Evolutionary conservation across 2,329 filamentous ascomycete species (phyloP), one percentile per base, ranked within the genome.

Genomic region (Aureobasidium vineae): DNA sequence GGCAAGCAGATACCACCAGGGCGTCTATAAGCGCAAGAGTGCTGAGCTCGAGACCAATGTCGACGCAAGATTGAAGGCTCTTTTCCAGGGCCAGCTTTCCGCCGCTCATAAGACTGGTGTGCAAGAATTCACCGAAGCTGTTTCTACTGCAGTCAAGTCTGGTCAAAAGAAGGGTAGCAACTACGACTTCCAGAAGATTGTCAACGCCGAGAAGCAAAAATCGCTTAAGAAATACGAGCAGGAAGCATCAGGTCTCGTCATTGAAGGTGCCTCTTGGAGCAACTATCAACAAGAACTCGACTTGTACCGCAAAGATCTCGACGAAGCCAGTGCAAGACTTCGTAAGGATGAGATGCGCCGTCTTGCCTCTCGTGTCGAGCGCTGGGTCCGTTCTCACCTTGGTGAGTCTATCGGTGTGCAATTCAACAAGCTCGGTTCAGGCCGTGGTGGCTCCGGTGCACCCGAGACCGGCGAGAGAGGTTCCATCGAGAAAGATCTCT

Each of bases 171-270:
- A 92, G 65, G 93, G 93, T 26, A 90, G 88, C 8, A 85, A 86
- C 63, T 98, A 99, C 74, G 95, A 99, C 75, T 99, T 99, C 77
- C 92, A 93, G 26, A 90, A 96, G 71, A 97, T 98, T 72, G 95
- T 99, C 6, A 86, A 87, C 45, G 84, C 86, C 66, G 90, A 97
- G 76, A 96, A 95, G 80, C 85, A 85, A 72, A 87, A 87, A 75
- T 88, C 92, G 0, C 76, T 97, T 41, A 84, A 87, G 19, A 85
- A 85, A 52, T 99, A 96, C 75, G 87, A 90, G 74, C 82, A 84
- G 23, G 90, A 95, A 73, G 92, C 90, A 1, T 84, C 88, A 72
- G 86, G 87, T 57, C 85, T 94, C 10, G 79, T 86, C 8, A 91
- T 99, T 11, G 85, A 91, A 70, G 91, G 87, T n/a, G 86, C 94